Percentiles rank a stretch among this genome's conserved stretches.
Evolutionary conservation across 140 eudicot species (phyloP).

Genomic region (Senecio squalidus): DNA sequence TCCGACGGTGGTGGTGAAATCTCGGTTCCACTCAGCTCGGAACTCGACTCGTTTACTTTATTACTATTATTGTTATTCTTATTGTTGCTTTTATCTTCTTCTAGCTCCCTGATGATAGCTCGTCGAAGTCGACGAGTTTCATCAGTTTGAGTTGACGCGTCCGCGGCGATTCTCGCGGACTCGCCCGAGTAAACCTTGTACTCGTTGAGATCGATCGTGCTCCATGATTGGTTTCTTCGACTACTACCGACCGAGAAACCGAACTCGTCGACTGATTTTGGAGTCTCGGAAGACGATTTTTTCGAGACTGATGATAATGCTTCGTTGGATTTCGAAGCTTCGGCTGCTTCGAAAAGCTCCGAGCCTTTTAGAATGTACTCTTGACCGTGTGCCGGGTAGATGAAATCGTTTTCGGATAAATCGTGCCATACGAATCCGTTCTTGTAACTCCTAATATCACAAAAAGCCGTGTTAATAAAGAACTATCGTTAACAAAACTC

Average conservation of each 20-base stretch:
- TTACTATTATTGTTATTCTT: too few species aligned
- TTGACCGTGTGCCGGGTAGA: slow-evolving; percentile 45
- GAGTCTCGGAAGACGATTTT: slow-evolving; percentile 19
- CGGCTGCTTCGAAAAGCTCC: slow-evolving; percentile 38
- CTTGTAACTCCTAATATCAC: slow-evolving; percentile 48
- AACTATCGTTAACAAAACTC: too few species aligned
- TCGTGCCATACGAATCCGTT: slow-evolving; percentile 62
- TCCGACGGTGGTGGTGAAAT: slow-evolving; percentile 94
- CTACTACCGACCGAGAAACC: slow-evolving; percentile 21
- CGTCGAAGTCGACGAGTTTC: slow-evolving; percentile 43
- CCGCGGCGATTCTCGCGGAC: slow-evolving; percentile 37
- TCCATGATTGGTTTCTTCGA: slow-evolving; percentile 63
- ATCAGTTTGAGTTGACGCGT: slow-evolving; percentile 86
- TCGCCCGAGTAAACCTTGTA: slow-evolving; percentile 70
- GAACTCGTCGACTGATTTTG: too few species aligned
- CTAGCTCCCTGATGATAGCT: slow-evolving; percentile 2
- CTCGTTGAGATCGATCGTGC: slow-evolving; percentile 55
- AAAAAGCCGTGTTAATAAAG: too few species aligned
- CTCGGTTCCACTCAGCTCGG: slow-evolving; percentile 51
- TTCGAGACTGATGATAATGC: slow-evolving; percentile 18
- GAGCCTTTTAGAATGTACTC: slow-evolving; percentile 64
- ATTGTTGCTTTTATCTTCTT: slow-evolving; percentile 14
- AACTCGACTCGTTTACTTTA: slow-evolving; percentile 19
- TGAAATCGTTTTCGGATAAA: slow-evolving; percentile 40
- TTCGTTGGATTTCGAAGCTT: slow-evolving; percentile 29